phyloP scores from a whole-genome alignment of 495 filamentous ascomycete species.

The Talaromyces ruber region DNA sequence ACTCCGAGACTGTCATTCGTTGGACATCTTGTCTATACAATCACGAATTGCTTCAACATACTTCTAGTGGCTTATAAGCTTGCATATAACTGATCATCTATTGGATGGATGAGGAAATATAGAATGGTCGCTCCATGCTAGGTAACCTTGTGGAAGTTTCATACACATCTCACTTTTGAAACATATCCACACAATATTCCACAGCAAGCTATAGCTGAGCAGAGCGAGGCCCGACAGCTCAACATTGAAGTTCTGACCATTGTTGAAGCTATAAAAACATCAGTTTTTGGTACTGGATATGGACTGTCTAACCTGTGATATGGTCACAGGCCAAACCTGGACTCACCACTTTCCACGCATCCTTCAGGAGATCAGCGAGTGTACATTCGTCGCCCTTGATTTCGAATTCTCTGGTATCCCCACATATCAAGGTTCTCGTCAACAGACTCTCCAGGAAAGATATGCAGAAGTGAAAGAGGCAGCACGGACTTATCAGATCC shows the following conservation, averaged over 20 bases:
- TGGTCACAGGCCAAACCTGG: slow-evolving; percentile 45
- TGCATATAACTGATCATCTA: background rate
- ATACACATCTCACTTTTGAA: background rate
- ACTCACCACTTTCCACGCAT: slow-evolving; percentile 46
- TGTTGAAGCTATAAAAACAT: background rate
- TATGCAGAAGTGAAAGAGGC: slow-evolving; percentile 57
- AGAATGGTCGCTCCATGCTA: background rate
- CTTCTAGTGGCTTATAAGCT: background rate
- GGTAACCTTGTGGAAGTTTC: background rate
- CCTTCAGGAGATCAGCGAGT: slow-evolving; percentile 47
- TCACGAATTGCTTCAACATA: background rate
- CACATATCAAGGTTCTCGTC: slow-evolving; percentile 6
- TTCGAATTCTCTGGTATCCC: slow-evolving; percentile 70
- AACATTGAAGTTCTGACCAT: no score
- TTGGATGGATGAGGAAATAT: background rate
- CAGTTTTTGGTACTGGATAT: background rate
- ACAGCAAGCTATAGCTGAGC: no score
- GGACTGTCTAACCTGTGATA: background rate
- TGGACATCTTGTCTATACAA: background rate
- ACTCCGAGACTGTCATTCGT: background rate
- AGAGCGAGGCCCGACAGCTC: no score
- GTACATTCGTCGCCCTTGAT: slow-evolving; percentile 64
- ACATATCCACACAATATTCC: no score
- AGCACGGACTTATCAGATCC: slow-evolving; percentile 61
- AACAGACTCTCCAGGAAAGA: slow-evolving; percentile 48